Evolutionary conservation across 306 rosid species (phyloP), one percentile per base, ranked within the genome.

Genomic region (Quercus cerris): DNA sequence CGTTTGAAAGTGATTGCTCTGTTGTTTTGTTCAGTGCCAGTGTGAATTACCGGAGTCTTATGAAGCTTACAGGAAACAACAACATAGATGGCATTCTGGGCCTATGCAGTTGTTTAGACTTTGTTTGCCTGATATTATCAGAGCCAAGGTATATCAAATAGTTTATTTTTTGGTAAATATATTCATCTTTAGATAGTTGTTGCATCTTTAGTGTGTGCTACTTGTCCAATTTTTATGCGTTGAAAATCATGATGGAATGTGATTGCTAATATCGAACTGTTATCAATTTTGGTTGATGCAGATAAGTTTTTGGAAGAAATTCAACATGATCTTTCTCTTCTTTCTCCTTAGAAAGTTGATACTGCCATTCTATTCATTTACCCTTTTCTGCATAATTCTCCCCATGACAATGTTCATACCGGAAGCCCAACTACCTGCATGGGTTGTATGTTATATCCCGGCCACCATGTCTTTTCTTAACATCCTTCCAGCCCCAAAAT

Each of bases 91-190:
- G 98, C 98, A 94, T 75, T 94, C 97, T 1, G 97, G 98, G 8
- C 98, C 98, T 52, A 94, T 94, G 98, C 98, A 94, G 73, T 82
- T 94, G 84, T 94, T 94, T 81, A 94, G 97, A 81, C 94, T 94
- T 61, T 94, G 98, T 84, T 80, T 92, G 78, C 97, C 94, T 0
- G 92, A 70, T 75, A 81, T 94, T 46, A 79, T 94, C 73, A 77
- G 72, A 57, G 75, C 97, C 20, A 90, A 94, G 93, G 98, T 94
- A 82, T 61, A 41, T 7, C 8, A 41, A 8, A 41, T 41, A 2
- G 46, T 41, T 41, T 41, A 41, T 2, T 41, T 41, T 41, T 41
- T 41, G 46, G 46, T 41, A 8, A 41, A 41, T 41, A 41, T 41
- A 58, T 75, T 35, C 57, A 22, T 67, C 13, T 58, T 69, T 6